Evolutionary conservation across 495 filamentous ascomycete species (phyloP).

Genomic region (Neurospora intermedia): DNA sequence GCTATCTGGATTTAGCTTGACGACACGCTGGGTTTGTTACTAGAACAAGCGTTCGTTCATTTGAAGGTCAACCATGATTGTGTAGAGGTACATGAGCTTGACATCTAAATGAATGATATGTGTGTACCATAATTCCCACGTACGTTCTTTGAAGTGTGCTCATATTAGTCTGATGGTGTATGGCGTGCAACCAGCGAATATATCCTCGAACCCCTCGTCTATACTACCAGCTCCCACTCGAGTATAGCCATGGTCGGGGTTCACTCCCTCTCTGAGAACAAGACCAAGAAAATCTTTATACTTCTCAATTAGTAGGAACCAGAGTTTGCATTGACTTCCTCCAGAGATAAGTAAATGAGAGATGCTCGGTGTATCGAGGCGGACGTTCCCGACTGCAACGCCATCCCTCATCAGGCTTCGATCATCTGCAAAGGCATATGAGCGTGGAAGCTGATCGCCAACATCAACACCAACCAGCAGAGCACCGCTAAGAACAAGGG

Average conservation of each 20-base stretch:
- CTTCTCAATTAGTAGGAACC: not conserved
- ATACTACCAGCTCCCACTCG: not conserved
- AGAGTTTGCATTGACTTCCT: not conserved
- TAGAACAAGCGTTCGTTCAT: not conserved
- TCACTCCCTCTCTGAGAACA: not conserved
- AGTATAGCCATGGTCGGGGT: not conserved
- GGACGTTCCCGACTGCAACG: not conserved
- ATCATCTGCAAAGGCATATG: not conserved
- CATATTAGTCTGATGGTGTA: not conserved
- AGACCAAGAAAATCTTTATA: accelerated
- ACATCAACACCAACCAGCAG: not conserved
- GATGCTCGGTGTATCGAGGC: accelerated
- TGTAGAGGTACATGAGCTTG: too few species aligned
- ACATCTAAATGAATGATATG: too few species aligned
- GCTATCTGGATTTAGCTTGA: too few species aligned
- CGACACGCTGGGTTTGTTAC: not conserved
- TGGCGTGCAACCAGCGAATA: not conserved
- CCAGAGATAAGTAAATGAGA: not conserved
- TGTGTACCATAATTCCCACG: too few species aligned
- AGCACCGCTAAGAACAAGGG: not conserved
- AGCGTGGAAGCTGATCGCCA: not conserved
- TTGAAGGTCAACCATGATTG: not conserved
- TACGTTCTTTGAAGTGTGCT: not conserved
- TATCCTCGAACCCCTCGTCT: not conserved
- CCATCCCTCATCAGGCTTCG: not conserved